phyloP scores from a whole-genome alignment of 345 rosid genomes.

The Erodium maritimum region DNA sequence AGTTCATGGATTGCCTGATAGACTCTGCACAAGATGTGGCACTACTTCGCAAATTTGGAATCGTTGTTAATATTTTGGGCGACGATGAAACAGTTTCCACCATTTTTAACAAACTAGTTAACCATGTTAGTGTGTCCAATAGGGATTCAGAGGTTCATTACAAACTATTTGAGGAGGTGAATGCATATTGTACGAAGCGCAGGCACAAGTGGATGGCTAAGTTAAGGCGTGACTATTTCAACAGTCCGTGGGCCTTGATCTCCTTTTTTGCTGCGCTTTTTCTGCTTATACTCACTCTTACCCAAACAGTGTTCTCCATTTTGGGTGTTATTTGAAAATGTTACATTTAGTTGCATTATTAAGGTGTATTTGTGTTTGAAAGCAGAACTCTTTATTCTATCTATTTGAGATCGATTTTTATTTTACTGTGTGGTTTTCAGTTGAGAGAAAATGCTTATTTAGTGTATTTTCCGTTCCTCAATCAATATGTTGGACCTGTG shows the following conservation, averaged over 20 bases:
- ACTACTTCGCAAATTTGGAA: constrained; percentile 4
- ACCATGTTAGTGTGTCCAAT: too few species aligned
- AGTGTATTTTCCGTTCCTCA: too few species aligned
- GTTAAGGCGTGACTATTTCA: constrained; percentile 9
- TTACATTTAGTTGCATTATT: too few species aligned
- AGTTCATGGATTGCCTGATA: constrained; percentile 7
- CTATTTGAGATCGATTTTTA: too few species aligned
- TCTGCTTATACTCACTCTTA: constrained; percentile 1
- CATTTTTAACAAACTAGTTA: not conserved
- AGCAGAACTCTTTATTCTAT: too few species aligned
- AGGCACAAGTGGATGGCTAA: constrained; percentile 10
- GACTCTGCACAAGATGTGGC: constrained; percentile 7
- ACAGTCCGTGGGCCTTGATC: constrained; percentile 14
- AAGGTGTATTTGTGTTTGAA: too few species aligned
- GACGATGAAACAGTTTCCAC: constrained; percentile 4
- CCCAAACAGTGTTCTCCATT: constrained; percentile 4
- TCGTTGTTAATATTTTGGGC: constrained; percentile 10
- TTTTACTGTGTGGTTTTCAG: too few species aligned
- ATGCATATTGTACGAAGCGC: constrained; percentile 1
- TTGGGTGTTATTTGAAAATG: not conserved
- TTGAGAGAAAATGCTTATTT: too few species aligned
- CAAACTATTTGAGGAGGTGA: not conserved
- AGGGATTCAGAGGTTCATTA: not conserved
- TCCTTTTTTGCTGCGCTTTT: constrained; percentile 10
- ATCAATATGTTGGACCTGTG: too few species aligned